These are phyloP conservation scores for Rhizopus stolonifer DNA, from an alignment of 371 early-diverging fungal species.

Conservation along the genomic window DNA sequence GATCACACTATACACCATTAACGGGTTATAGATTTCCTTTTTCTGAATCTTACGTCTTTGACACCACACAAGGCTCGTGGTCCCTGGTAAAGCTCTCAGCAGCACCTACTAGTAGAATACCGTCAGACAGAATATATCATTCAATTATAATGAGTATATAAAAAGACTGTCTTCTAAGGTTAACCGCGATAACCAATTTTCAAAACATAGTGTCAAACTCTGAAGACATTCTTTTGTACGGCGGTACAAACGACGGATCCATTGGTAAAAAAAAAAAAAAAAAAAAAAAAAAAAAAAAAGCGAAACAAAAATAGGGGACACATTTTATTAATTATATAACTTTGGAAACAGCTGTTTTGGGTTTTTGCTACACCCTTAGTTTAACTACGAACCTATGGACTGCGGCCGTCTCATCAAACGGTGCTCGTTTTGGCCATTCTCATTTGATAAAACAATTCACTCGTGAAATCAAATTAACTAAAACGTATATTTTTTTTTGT, in stretches of 20 bases:
- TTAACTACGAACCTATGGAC: conserved; percentile 3
- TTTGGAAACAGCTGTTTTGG: conserved; percentile 2
- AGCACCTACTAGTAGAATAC: background rate
- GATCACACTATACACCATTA: background rate
- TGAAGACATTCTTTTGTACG: conserved; percentile 10
- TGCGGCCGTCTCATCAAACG: background rate
- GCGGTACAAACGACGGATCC: conserved; percentile 5
- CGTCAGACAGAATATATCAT: conserved; percentile 3
- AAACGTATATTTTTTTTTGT: background rate
- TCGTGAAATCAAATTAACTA: background rate
- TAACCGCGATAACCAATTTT: background rate
- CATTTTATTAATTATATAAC: too few species aligned
- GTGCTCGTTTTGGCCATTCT: conserved; percentile 5
- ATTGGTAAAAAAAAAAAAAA: background rate
- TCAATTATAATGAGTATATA: conserved; percentile 3
- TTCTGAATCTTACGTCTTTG: background rate
- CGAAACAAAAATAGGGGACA: too few species aligned
- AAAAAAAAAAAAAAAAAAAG: too few species aligned
- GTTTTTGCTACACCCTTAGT: conserved; percentile 12
- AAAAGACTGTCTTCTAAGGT: background rate
- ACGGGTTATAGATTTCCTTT: background rate
- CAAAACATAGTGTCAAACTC: conserved; percentile 12
- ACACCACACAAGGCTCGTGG: conserved; percentile 6
- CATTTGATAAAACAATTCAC: background rate
- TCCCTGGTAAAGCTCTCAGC: background rate